These are phyloP conservation scores for Glarea lozoyensis DNA, from an alignment of 495 filamentous ascomycete species.

Conservation along the genomic window DNA sequence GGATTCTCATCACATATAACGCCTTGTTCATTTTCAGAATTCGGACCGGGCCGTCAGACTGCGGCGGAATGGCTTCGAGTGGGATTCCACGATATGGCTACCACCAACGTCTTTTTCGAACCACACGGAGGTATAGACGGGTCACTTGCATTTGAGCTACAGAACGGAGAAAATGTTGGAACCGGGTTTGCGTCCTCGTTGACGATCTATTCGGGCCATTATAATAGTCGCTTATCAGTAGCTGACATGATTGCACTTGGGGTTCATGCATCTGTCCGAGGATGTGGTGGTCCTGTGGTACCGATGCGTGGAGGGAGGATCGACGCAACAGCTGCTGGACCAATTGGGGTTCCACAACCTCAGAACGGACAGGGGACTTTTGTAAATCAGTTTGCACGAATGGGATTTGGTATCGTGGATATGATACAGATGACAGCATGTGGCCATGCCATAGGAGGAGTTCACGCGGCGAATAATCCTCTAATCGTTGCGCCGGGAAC, in stretches of 20 bases:
- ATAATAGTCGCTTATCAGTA: slow-evolving; percentile 35
- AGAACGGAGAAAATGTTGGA: slow-evolving; percentile 48
- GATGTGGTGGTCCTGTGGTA: slow-evolving; percentile 49
- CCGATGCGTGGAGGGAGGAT: slow-evolving; percentile 44
- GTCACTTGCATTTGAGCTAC: slow-evolving; percentile 50
- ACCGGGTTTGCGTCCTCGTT: slow-evolving; percentile 48
- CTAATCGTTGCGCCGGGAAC: slow-evolving; percentile 38
- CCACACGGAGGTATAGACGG: slow-evolving; percentile 49
- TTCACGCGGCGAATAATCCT: slow-evolving; percentile 47
- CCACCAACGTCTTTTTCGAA: slow-evolving; percentile 34
- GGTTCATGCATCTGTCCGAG: slow-evolving; percentile 44
- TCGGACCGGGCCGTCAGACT: slow-evolving; percentile 43
- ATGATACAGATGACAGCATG: slow-evolving; percentile 56
- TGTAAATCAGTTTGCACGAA: slow-evolving; percentile 43
- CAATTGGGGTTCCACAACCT: slow-evolving; percentile 47
- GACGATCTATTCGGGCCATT: slow-evolving; percentile 42
- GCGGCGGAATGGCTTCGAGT: slow-evolving; percentile 54
- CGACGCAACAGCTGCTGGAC: slow-evolving; percentile 43
- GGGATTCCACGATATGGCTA: slow-evolving; percentile 57
- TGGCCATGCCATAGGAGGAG: slow-evolving; percentile 53
- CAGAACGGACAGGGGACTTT: slow-evolving; percentile 44
- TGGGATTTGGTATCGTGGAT: slow-evolving; percentile 45
- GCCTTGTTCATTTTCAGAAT: slow-evolving; percentile 47
- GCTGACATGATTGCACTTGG: slow-evolving; percentile 54
- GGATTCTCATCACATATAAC: slow-evolving; percentile 46